phyloP scores from a whole-genome alignment of 2,329 filamentous ascomycete species.

The Exserohilum rostratum region DNA sequence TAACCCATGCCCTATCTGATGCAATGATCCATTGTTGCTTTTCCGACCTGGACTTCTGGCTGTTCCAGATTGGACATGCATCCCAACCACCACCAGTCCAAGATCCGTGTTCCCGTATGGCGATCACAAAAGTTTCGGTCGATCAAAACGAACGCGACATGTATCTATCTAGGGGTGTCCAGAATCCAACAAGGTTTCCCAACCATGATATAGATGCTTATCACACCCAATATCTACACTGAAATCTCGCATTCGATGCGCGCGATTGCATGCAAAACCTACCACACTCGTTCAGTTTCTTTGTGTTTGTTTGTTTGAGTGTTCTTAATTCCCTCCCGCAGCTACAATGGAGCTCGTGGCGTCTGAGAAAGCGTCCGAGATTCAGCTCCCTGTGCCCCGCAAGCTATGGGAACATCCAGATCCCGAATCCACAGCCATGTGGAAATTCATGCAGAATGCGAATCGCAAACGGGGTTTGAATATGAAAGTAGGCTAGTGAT shows the following conservation, averaged over 20 bases:
- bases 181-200: neutral
- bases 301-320: neutral
- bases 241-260: no score
- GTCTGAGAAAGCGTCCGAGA: conserved; percentile 4
- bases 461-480: conserved; percentile 64
- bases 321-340: neutral
- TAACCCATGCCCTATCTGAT: neutral
- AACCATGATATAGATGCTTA: neutral
- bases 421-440: conserved; percentile 53
- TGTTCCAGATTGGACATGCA: neutral
- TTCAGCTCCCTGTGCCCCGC: conserved; percentile 38
- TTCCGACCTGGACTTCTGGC: neutral
- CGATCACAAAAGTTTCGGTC: neutral
- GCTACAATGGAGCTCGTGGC: neutral
- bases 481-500: conserved; percentile 58
- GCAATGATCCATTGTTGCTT: neutral
- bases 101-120: neutral
- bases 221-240: no score
- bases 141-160: neutral
- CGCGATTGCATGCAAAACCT: no score
- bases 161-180: neutral
- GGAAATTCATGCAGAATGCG: conserved; percentile 59
- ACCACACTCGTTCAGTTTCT: neutral
- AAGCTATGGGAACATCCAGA: conserved; percentile 57
- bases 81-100: neutral